Evolutionary conservation across 257 asterid species (phyloP), one percentile per base, ranked within the genome.

Genomic region (Solanum pimpinellifolium): DNA sequence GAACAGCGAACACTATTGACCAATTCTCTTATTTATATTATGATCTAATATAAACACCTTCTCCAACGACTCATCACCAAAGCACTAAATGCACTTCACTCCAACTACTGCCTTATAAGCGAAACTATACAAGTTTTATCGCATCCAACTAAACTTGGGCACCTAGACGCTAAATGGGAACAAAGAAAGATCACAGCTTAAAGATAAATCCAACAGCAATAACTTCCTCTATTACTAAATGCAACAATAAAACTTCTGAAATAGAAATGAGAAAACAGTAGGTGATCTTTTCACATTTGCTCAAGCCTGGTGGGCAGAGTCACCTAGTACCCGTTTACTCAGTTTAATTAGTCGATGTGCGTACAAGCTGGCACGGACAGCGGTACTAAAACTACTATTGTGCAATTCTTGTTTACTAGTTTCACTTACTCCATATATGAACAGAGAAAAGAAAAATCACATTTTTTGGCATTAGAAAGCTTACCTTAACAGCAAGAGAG

Each of bases 401-500:
- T n/a, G 72, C 73, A 66, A 66, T 66, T 66, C 37, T 13, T 66
- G 73, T 66, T 66, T n/a, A 5, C 16, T 35, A 12, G 9, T 66
- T 66, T 66, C 41, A 12, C 41, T 29, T 15, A 69, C 76, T 16
- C 2, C 46, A 4, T 7, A 72, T 33, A 72, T 18, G 46, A 72
- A 72, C 78, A 72, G 14, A 9, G 3, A 33, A 2, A 72, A 33
- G 35, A 5, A 66, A 66, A 66, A 25, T 66, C 9, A 66, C 10
- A 2, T 2, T 0, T 11, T 12, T 77, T 76, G 2, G 39, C 65
- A 78, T 11, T 44, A 46, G 2, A 78, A 46, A 46, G 3, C 84
- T 52, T 86, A 95, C 99, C 98, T 97, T 94, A 87, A 93, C 91
- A 72, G 99, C 96, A 31, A 95, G 98, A 39, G 92, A 85, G n/a